Conservation (phyloP, 495 filamentous ascomycete genomes). For the Margaritispora aquatica region DNA sequence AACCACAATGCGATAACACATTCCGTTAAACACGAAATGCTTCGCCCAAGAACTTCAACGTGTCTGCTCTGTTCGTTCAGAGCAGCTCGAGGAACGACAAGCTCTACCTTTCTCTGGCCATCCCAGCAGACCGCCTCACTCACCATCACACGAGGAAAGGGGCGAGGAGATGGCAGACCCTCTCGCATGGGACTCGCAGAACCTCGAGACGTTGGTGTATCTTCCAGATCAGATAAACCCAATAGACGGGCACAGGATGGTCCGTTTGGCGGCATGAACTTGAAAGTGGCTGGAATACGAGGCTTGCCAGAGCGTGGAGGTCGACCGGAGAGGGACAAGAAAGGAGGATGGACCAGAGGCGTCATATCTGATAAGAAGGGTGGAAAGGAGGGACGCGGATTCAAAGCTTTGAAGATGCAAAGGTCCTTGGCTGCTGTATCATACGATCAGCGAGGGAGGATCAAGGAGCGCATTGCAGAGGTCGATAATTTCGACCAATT, state of each 20-base stretch:
- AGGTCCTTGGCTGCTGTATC: conserved; percentile 64
- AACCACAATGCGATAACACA: background rate
- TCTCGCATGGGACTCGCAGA: conserved; percentile 17
- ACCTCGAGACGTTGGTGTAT: conserved; percentile 8
- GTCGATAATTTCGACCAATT: conserved; percentile 77
- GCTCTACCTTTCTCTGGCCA: conserved; percentile 8
- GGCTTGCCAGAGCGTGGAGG: conserved; percentile 21
- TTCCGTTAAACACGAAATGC: conserved; percentile 4
- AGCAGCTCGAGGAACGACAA: conserved; percentile 11
- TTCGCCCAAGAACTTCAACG: conserved; percentile 17
- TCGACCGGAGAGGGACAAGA: conserved; percentile 27
- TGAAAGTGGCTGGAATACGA: conserved; percentile 55
- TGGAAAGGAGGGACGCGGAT: conserved; percentile 35
- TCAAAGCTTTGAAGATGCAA: conserved; percentile 95
- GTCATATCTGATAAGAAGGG: conserved; percentile 24
- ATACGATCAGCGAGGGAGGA: conserved; percentile 59
- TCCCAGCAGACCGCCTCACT: conserved; percentile 7
- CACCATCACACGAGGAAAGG: conserved; percentile 2
- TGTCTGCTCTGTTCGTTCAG: conserved; percentile 25
- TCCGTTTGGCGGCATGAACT: conserved; percentile 77
- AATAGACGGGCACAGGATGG: conserved; percentile 38
- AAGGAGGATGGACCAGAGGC: conserved; percentile 29
- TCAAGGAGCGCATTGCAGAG: conserved; percentile 63
- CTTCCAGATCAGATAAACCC: conserved; percentile 13
- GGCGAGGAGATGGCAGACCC: background rate